phyloP scores from a whole-genome alignment of 2,329 filamentous ascomycete species.

The Phyllosticta citriasiana region DNA sequence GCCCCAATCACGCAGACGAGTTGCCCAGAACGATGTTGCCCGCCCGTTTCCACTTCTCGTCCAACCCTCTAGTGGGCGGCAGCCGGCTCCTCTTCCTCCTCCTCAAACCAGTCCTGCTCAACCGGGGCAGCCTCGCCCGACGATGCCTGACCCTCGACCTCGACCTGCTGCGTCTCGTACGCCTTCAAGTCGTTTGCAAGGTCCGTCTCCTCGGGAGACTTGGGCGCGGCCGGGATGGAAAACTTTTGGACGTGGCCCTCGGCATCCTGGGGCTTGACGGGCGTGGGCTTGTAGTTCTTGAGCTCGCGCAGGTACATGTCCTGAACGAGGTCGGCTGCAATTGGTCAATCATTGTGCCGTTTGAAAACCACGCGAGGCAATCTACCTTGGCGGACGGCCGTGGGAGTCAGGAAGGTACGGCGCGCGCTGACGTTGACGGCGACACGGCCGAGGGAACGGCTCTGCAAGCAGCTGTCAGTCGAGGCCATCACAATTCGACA shows the following conservation, averaged over 20 bases:
- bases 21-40: not conserved
- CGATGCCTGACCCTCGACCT: constrained; percentile 79
- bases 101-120: constrained; percentile 69
- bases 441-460: constrained; percentile 51
- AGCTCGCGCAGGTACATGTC: constrained; percentile 96
- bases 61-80: constrained; percentile 20
- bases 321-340: constrained; percentile 86
- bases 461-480: constrained; percentile 31
- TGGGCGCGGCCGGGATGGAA: constrained; percentile 64
- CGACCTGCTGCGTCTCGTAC: constrained; percentile 89
- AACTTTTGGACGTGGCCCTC: constrained; percentile 90
- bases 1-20: not conserved
- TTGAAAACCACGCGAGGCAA: constrained; percentile 11
- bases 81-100: constrained; percentile 49
- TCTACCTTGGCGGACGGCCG: constrained; percentile 52
- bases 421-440: constrained; percentile 45
- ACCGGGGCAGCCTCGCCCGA: constrained; percentile 48
- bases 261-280: constrained; percentile 75
- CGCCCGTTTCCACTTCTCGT: not conserved
- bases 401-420: constrained; percentile 55
- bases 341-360: constrained; percentile 2
- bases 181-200: constrained; percentile 84
- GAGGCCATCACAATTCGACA: not conserved
- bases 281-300: constrained; percentile 82
- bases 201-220: constrained; percentile 87